phyloP scores from a whole-genome alignment of 2,329 filamentous ascomycete species.

The Pseudogymnoascus sp. region DNA sequence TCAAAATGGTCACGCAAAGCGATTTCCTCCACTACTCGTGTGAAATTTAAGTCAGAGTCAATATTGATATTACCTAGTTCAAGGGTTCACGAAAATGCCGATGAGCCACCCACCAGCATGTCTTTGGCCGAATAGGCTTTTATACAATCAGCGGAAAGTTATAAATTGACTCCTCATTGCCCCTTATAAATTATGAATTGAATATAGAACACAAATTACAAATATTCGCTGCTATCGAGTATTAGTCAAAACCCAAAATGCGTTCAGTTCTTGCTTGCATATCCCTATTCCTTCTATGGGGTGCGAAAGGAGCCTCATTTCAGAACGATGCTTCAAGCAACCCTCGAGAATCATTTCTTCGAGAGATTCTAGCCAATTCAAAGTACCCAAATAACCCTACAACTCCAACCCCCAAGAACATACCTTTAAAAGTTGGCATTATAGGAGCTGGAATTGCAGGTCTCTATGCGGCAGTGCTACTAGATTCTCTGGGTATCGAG shows the following conservation, averaged over 20 bases:
- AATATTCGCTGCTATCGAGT: background rate
- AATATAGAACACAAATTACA: background rate
- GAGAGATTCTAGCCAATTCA: background rate
- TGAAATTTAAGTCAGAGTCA: background rate
- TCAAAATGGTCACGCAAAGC: background rate
- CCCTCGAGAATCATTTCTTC: background rate
- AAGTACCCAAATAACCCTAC: background rate
- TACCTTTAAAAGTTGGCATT: slow-evolving; percentile 24
- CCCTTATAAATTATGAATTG: background rate
- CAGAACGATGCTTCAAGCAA: background rate
- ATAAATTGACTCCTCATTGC: background rate
- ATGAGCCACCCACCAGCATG: background rate
- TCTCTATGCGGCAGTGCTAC: slow-evolving; percentile 29
- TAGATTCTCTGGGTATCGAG: slow-evolving; percentile 24
- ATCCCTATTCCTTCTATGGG: background rate
- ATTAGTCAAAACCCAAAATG: background rate
- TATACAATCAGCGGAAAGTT: background rate
- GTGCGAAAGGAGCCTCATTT: background rate
- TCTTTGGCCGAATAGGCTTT: background rate
- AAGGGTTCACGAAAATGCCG: background rate
- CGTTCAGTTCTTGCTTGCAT: background rate
- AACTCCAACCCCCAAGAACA: background rate
- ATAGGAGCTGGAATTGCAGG: slow-evolving; percentile 32
- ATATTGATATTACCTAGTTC: background rate
- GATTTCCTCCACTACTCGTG: background rate